Evolutionary conservation across 129 eudicot genomes (phyloP).

Genomic region (Sambucus nigra): DNA sequence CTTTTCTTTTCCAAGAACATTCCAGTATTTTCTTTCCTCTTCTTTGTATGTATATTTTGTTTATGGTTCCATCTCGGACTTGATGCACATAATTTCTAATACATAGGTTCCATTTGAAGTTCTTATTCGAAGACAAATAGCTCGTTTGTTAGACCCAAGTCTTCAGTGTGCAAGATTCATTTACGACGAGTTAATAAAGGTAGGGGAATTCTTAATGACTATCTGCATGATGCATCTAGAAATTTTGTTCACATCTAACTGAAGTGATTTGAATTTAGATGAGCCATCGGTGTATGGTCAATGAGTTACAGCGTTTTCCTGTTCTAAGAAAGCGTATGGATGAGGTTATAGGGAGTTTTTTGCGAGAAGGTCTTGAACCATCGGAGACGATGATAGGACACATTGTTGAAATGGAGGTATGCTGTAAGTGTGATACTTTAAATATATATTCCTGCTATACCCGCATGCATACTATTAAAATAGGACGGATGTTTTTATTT

Average conservation of each 20-base stretch:
- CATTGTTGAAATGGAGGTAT: slow-evolving; percentile 97
- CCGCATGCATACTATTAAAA: not conserved
- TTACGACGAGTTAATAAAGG: slow-evolving; percentile 93
- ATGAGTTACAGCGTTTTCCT: slow-evolving; percentile 89
- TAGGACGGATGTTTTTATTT: no score
- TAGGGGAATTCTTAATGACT: slow-evolving; percentile 8
- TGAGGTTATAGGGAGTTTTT: slow-evolving; percentile 69
- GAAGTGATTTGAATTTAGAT: slow-evolving; percentile 38
- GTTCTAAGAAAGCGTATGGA: slow-evolving; percentile 89
- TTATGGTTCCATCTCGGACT: not conserved
- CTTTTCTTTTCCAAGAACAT: not conserved
- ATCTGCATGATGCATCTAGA: not conserved
- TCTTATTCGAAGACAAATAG: slow-evolving; percentile 82
- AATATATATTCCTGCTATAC: not conserved
- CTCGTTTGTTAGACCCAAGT: slow-evolving; percentile 92
- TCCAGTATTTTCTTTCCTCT: not conserved
- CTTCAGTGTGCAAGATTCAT: slow-evolving; percentile 96
- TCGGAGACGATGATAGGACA: slow-evolving; percentile 96
- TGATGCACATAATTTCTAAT: not conserved
- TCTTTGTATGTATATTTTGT: no score
- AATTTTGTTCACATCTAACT: not conserved
- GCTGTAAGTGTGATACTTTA: not conserved
- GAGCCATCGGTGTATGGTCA: slow-evolving; percentile 90
- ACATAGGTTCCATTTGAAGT: slow-evolving; percentile 92
- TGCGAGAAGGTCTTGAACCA: slow-evolving; percentile 95